Conservation (phyloP, 1,284 basidiomycete species). For the Paramarasmius palmivorus region DNA sequence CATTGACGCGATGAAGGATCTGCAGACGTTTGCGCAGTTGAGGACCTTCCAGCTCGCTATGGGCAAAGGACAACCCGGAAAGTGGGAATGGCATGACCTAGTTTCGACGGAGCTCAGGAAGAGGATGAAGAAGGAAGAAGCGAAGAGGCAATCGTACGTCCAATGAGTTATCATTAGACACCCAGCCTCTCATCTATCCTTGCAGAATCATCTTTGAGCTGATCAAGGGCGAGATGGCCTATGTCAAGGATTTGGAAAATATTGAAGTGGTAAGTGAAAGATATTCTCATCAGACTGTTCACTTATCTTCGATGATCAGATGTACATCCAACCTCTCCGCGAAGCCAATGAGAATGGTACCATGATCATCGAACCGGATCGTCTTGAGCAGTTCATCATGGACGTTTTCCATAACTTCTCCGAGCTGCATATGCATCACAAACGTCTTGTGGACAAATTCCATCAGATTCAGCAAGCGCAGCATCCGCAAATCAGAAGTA, state of each 20-base stretch:
- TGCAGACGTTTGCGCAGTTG: constrained; percentile 76
- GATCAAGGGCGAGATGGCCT: constrained; percentile 94
- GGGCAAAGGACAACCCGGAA: constrained; percentile 71
- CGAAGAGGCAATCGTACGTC: constrained; percentile 89
- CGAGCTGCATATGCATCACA: constrained; percentile 76
- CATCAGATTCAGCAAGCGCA: constrained; percentile 89
- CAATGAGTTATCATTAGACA: neutral
- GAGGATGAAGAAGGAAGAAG: constrained; percentile 72
- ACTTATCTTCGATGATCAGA: constrained; percentile 40
- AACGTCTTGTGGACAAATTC: constrained; percentile 76
- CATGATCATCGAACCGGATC: constrained; percentile 75
- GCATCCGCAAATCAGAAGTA: constrained; percentile 79
- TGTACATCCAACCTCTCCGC: constrained; percentile 77
- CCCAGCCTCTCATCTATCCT: constrained; percentile 7
- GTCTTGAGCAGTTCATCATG: constrained; percentile 77
- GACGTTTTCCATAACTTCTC: constrained; percentile 92
- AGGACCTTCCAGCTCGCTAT: constrained; percentile 86
- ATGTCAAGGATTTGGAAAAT: constrained; percentile 89
- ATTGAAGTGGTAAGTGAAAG: constrained; percentile 67
- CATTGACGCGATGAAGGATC: constrained; percentile 73
- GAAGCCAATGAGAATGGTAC: constrained; percentile 70
- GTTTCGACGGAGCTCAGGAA: constrained; percentile 71
- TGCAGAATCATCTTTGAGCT: constrained; percentile 89
- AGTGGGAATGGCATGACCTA: constrained; percentile 88
- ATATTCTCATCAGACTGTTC: constrained; percentile 3